These are phyloP conservation scores for Neurospora pannonica DNA, from an alignment of 495 filamentous ascomycete species.

Conservation along the genomic window DNA sequence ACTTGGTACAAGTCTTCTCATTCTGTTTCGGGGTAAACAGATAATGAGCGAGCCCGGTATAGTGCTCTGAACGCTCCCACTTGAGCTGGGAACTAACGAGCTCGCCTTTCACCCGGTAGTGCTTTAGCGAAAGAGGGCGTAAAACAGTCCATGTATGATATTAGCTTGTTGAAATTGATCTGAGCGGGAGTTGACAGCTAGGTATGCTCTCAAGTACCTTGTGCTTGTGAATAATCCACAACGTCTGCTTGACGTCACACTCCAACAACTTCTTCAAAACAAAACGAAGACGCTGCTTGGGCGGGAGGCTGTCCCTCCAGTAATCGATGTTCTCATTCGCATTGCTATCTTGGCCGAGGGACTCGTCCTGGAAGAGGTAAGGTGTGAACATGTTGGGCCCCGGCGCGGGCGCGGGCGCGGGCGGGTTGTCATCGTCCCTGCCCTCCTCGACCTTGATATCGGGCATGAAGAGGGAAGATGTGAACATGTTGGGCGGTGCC, in stretches of 20 bases:
- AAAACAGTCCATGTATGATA: no score
- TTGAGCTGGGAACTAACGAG: background rate
- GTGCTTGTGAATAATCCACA: background rate
- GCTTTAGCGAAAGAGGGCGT: background rate
- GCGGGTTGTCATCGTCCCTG: no score
- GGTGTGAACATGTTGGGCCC: background rate
- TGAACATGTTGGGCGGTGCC: no score
- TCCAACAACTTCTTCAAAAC: background rate
- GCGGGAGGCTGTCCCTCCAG: background rate
- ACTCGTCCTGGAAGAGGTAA: background rate
- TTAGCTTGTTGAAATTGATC: no score
- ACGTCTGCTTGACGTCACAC: background rate
- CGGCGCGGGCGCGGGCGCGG: no score
- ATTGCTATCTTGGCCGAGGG: background rate
- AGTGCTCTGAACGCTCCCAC: background rate
- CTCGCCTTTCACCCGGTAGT: background rate
- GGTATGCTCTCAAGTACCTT: no score
- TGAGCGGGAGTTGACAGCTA: no score
- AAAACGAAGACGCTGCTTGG: background rate
- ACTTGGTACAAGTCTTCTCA: background rate
- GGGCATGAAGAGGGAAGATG: no score
- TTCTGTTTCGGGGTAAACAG: background rate
- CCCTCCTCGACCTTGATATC: no score
- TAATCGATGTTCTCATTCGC: background rate
- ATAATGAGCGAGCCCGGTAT: background rate